Conservation (phyloP, 2,329 filamentous ascomycete species). For the Aspergillus neotritici region DNA sequence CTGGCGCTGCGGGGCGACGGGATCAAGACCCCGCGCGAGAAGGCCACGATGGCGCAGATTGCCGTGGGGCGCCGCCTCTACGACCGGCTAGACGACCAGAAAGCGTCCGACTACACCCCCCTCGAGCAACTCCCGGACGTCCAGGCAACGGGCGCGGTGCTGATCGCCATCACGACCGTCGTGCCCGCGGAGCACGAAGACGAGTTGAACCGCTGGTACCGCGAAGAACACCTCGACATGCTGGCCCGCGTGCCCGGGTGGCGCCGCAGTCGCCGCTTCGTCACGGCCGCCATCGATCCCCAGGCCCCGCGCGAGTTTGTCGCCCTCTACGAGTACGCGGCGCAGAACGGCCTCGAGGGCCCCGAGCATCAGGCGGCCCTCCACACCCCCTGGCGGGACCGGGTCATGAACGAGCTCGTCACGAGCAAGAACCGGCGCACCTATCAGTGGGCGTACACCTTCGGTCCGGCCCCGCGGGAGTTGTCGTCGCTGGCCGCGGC, state of each 20-base stretch:
- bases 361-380: conserved; percentile 59
- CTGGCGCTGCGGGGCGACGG: conserved; percentile 44
- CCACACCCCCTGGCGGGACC: conserved; percentile 56
- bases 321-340: conserved; percentile 66
- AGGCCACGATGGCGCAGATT: conserved; percentile 58
- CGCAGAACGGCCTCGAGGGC: conserved; percentile 61
- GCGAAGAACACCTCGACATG: conserved; percentile 67
- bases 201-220: conserved; percentile 63
- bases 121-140: conserved; percentile 56
- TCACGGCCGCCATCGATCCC: conserved; percentile 59
- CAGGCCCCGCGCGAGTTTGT: conserved; percentile 54
- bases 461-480: conserved; percentile 68
- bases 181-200: conserved; percentile 53
- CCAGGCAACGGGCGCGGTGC: conserved; percentile 54
- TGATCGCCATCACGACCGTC: conserved; percentile 58
- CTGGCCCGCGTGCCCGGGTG: conserved; percentile 71
- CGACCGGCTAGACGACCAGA: conserved; percentile 56
- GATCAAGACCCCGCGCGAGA: conserved; percentile 54
- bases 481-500: conserved; percentile 51
- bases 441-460: conserved; percentile 73
- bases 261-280: conserved; percentile 66
- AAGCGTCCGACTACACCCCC: conserved; percentile 53
- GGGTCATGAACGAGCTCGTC: conserved; percentile 56
- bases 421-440: conserved; percentile 53
- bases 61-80: conserved; percentile 67